Conservation (phyloP, 768 basidiomycete species). For the Sporobolomyces phaffii region DNA sequence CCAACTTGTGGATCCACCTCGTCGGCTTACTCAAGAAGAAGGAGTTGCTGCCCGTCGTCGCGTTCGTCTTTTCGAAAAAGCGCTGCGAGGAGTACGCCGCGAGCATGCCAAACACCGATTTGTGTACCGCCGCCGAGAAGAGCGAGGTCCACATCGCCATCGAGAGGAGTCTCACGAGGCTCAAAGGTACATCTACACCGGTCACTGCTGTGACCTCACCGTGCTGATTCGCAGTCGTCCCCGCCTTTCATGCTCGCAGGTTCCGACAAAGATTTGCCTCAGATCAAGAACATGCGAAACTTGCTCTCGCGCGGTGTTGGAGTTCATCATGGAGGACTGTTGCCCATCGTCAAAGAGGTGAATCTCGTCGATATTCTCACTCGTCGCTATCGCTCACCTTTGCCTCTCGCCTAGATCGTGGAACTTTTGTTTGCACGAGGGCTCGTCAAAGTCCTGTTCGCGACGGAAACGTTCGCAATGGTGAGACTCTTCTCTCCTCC, state of each 20-base stretch:
- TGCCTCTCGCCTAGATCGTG: slow-evolving; percentile 59
- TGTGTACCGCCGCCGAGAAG: slow-evolving; percentile 84
- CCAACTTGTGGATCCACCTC: slow-evolving; percentile 88
- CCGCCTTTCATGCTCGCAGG: slow-evolving; percentile 57
- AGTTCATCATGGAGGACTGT: slow-evolving; percentile 90
- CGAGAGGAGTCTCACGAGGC: slow-evolving; percentile 79
- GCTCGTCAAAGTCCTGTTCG: slow-evolving; percentile 90
- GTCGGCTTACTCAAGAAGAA: slow-evolving; percentile 77
- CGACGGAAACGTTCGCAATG: slow-evolving; percentile 99
- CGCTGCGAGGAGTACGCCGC: slow-evolving; percentile 92
- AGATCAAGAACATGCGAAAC: slow-evolving; percentile 83
- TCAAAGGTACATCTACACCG: slow-evolving; percentile 62
- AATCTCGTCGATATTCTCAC: slow-evolving; percentile 32
- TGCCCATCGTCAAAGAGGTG: slow-evolving; percentile 96
- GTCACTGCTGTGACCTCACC: background rate
- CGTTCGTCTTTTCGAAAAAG: slow-evolving; percentile 96
- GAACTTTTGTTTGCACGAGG: slow-evolving; percentile 94
- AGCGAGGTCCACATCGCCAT: slow-evolving; percentile 93
- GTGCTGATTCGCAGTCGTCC: background rate
- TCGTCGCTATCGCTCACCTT: background rate
- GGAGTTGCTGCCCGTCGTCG: slow-evolving; percentile 79
- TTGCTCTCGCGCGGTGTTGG: slow-evolving; percentile 88
- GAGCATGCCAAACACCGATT: slow-evolving; percentile 77
- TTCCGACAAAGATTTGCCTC: slow-evolving; percentile 84
- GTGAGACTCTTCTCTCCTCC: slow-evolving; percentile 49